Evolutionary conservation across 352 stramenopile species (phyloP).

Genomic region (Globisporangium paroecandrum): DNA sequence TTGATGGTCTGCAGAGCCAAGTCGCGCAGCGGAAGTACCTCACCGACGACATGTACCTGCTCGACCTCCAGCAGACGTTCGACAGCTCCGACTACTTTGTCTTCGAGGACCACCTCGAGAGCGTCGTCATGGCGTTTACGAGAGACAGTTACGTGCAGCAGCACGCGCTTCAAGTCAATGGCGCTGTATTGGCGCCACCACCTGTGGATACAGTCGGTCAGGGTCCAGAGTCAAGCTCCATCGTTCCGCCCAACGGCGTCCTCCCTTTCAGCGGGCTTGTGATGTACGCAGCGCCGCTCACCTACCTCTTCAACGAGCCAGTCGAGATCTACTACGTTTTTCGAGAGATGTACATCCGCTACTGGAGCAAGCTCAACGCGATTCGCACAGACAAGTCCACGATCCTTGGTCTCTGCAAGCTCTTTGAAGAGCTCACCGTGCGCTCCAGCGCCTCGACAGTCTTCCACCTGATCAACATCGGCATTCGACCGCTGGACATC

Average conservation of each 20-base stretch:
- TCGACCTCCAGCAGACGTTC: constrained; percentile 75
- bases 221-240: constrained; percentile 3
- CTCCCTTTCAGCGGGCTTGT: constrained; percentile 70
- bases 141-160: constrained; percentile 47
- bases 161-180: constrained; percentile 49
- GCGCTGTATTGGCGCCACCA: constrained; percentile 24
- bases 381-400: constrained; percentile 49
- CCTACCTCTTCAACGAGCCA: constrained; percentile 65
- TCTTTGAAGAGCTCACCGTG: constrained; percentile 66
- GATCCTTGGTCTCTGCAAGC: constrained; percentile 68
- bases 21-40: constrained; percentile 40
- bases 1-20: constrained; percentile 40
- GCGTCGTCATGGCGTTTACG: constrained; percentile 69
- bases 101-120: constrained; percentile 74
- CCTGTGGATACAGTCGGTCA: neutral
- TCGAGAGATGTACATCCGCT: constrained; percentile 71
- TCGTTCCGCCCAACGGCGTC: constrained; percentile 63
- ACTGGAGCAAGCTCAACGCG: constrained; percentile 75
- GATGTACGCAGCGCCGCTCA: constrained; percentile 68
- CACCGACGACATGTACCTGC: constrained; percentile 77
- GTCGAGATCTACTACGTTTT: constrained; percentile 74
- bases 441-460: constrained; percentile 44
- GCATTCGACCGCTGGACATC: constrained; percentile 60
- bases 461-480: constrained; percentile 62
- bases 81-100: constrained; percentile 81